Evolutionary conservation across 2,329 filamentous ascomycete genomes (phyloP).

Genomic region (Cladosporium sp.): DNA sequence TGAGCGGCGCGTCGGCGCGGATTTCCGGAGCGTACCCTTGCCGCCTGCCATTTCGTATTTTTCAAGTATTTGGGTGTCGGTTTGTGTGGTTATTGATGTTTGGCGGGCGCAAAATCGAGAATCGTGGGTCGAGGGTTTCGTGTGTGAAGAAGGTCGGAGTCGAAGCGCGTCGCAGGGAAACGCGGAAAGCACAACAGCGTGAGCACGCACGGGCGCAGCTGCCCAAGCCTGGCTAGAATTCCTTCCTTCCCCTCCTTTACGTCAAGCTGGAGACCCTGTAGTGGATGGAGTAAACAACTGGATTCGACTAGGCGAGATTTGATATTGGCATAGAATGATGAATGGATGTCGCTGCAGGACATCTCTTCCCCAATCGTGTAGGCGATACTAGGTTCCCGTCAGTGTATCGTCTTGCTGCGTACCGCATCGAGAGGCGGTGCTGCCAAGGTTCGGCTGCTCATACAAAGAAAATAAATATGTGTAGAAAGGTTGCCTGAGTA

Average conservation of each 20-base stretch:
- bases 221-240: neutral
- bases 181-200: neutral
- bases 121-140: neutral
- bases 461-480: too few relatives aligned
- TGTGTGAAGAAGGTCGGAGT: neutral
- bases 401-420: too few relatives aligned
- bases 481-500: too few relatives aligned
- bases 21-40: conserved; percentile 74
- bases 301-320: too few relatives aligned
- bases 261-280: neutral
- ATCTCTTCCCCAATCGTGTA: too few relatives aligned
- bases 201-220: neutral
- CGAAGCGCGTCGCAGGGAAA: neutral
- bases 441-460: too few relatives aligned
- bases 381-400: too few relatives aligned
- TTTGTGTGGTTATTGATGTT: neutral
- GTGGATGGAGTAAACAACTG: neutral
- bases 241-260: neutral
- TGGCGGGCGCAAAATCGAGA: neutral
- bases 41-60: conserved; percentile 64
- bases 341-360: too few relatives aligned
- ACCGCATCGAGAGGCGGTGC: too few relatives aligned
- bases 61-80: conserved; percentile 7
- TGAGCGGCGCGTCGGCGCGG: conserved; percentile 30
- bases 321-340: too few relatives aligned